Evolutionary conservation across 2,329 filamentous ascomycete species (phyloP), one percentile per base, ranked within the genome.

Genomic region (Colletotrichum plurivorum): DNA sequence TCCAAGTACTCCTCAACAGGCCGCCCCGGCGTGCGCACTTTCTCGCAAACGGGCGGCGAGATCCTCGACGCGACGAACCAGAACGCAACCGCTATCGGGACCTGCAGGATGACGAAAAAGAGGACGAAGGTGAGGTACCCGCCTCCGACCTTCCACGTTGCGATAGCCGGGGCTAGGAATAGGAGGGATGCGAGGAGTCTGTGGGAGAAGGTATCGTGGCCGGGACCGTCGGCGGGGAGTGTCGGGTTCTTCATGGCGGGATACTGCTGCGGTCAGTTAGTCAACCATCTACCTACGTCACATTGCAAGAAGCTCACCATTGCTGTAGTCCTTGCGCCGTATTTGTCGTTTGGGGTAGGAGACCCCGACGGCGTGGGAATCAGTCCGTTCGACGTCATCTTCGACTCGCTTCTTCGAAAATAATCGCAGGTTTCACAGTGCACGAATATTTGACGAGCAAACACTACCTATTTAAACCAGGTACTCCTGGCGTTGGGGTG

Each of bases 211-310:
- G 84, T 90, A 72, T 95, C 92, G 78, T 86, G 89, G 72, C 93
- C 91, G 52, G 92, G 84, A 51, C 88, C 92, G 79, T 97, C 94
- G 71, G 94, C 94, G 36, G 94, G 94, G 41, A 97, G 88, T 73
- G 94, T 93, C 51, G 89, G 93, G 88, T 97, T 97, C 78, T 94
- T 93, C 82, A 97, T 96, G 63, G 93, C 84, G 25, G 93, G 91
- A 16, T 27, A 51, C 20, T 51, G 57, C 48, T 31, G 27, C 27
- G 9, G 27, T 9, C 20, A 27, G 5, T 4, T 25, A 12, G 46
- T 51, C 48, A 51, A 22, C 4, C 9, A 15, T 51, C 18, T 18
- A 10, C 5, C 5, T 3, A 31, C 48, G 20, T 2, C 18, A 18
- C 2, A 12, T 51, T 16, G 5, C 15, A 48, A 51, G 13, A 13